These are phyloP conservation scores for Ceratocystis destructans DNA, from an alignment of 2,329 filamentous ascomycete species.

Conservation along the genomic window DNA sequence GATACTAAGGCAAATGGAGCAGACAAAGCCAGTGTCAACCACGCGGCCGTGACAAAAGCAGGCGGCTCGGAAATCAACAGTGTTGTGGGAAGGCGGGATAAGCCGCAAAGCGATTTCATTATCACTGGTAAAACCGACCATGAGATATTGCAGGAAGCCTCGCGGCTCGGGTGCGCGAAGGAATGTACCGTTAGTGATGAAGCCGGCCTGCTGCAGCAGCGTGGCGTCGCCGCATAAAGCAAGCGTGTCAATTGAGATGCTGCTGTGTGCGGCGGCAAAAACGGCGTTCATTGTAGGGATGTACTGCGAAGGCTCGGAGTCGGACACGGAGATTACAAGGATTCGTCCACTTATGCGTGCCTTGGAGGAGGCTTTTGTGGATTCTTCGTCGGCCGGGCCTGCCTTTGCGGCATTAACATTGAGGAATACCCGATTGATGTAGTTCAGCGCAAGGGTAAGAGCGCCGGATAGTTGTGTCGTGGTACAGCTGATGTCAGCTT, in stretches of 20 bases:
- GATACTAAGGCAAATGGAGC: conserved; percentile 90
- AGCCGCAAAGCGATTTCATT: conserved; percentile 45
- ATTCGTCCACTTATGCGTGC: conserved; percentile 46
- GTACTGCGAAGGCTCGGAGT: conserved; percentile 75
- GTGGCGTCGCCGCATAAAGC: conserved; percentile 75
- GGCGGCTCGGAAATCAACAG: conserved; percentile 92
- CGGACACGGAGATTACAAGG: conserved; percentile 77
- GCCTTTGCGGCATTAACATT: conserved; percentile 36
- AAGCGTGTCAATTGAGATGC: conserved; percentile 83
- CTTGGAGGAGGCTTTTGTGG: conserved; percentile 42
- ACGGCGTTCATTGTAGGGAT: conserved; percentile 98
- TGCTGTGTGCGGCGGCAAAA: conserved; percentile 79
- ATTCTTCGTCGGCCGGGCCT: conserved; percentile 28
- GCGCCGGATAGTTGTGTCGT: conserved; percentile 86
- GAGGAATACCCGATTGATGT: conserved; percentile 74
- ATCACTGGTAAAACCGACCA: conserved; percentile 78
- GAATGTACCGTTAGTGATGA: conserved; percentile 47
- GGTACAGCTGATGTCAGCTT: conserved; percentile 51
- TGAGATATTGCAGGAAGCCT: conserved; percentile 79
- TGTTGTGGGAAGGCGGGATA: conserved; percentile 65
- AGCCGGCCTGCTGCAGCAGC: conserved; percentile 79
- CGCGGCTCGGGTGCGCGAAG: conserved; percentile 42
- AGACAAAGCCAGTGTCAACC: conserved; percentile 86
- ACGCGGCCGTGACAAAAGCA: conserved; percentile 93
- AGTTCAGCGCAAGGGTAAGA: conserved; percentile 72